These are phyloP conservation scores for Stereum hirsutum DNA, from an alignment of 1,284 basidiomycete genomes.

Conservation along the genomic window DNA sequence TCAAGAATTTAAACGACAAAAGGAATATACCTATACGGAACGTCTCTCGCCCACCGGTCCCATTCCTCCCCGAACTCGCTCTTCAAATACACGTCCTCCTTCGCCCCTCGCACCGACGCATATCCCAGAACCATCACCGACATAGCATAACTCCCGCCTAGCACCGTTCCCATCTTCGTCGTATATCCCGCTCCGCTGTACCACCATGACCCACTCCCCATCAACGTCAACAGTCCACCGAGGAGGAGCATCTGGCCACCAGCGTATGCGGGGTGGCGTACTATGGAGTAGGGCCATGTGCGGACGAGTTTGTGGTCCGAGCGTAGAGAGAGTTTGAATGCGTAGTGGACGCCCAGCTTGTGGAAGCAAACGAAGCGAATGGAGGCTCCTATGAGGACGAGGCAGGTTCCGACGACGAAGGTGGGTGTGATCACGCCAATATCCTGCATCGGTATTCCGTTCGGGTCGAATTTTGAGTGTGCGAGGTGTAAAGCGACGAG, in stretches of 20 bases:
- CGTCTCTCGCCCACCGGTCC: conserved; percentile 9
- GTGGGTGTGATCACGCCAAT: background rate
- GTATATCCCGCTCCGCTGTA: background rate
- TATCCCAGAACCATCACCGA: background rate
- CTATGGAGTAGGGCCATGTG: conserved; percentile 1
- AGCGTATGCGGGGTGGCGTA: conserved; percentile 2
- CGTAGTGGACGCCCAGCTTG: conserved; percentile 1
- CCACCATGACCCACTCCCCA: background rate
- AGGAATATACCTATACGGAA: too few species aligned
- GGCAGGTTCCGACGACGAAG: background rate
- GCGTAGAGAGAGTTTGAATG: conserved; percentile 1
- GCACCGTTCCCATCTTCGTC: background rate
- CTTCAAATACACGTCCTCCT: conserved; percentile 8
- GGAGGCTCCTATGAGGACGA: background rate
- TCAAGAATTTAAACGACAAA: too few species aligned
- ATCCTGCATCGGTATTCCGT: too few species aligned
- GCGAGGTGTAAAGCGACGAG: too few species aligned
- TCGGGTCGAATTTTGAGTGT: too few species aligned
- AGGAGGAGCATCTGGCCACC: background rate
- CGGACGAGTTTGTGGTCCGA: conserved; percentile 3
- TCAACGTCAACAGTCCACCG: background rate
- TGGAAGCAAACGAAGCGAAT: conserved; percentile 1
- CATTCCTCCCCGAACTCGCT: conserved; percentile 11
- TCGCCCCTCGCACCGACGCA: background rate
- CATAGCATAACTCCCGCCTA: background rate